phyloP scores from a whole-genome alignment of 768 basidiomycete species.

The Hirschioporus abietinus region DNA sequence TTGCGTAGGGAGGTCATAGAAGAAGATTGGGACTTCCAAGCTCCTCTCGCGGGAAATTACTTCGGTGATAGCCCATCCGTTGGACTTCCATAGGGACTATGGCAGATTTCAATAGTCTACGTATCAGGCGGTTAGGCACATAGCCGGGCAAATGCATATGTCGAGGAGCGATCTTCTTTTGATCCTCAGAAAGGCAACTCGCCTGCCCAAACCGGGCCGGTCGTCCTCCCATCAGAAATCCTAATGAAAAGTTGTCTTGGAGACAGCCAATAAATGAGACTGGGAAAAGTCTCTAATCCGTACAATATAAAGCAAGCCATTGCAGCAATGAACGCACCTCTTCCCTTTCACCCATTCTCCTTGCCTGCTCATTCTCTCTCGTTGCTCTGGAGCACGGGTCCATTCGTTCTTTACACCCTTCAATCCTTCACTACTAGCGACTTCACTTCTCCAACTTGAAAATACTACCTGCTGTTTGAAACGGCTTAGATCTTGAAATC shows the following conservation, averaged over 20 bases:
- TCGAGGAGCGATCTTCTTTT: not conserved
- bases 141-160: too few relatives aligned
- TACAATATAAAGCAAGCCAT: not conserved
- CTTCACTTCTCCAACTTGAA: not conserved
- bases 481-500: not conserved
- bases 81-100: constrained; percentile 4
- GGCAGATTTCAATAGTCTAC: too few relatives aligned
- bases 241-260: not conserved
- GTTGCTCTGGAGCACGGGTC: not conserved
- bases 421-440: not conserved
- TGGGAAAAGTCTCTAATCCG: not conserved
- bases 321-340: not conserved
- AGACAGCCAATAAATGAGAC: not conserved
- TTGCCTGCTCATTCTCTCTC: not conserved
- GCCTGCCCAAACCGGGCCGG: not conserved
- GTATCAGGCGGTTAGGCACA: too few relatives aligned
- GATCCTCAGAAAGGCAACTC: not conserved
- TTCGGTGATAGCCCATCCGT: constrained; percentile 54
- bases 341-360: not conserved
- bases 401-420: not conserved
- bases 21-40: constrained; percentile 38
- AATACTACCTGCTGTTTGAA: not conserved
- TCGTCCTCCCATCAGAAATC: not conserved
- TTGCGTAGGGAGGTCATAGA: constrained; percentile 36
- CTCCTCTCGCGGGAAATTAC: constrained; percentile 55